A percentile compares a stretch with the other conserved stretches of the same genome.
Conservation (phyloP, 2,329 filamentous ascomycete genomes). For the Aspergillus tanneri region DNA sequence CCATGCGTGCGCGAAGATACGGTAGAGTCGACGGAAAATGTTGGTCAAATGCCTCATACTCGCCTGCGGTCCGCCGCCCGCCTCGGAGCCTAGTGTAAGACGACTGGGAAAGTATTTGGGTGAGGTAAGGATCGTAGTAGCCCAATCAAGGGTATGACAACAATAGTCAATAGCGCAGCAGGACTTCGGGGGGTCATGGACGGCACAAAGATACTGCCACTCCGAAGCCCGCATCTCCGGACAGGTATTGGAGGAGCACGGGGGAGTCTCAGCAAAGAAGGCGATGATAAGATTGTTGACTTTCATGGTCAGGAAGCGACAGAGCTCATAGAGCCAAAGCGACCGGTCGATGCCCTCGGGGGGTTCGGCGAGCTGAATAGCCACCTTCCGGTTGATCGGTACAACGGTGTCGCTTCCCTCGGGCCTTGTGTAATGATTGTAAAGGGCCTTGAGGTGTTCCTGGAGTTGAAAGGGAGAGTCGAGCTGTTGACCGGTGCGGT, state of each 20-base stretch:
- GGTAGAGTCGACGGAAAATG: constrained; percentile 88
- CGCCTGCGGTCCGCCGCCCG: constrained; percentile 43
- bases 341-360: constrained; percentile 80
- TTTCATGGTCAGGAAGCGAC: constrained; percentile 90
- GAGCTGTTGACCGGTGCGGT: constrained; percentile 58
- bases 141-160: constrained; percentile 98
- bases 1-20: constrained; percentile 98
- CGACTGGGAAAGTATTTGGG: constrained; percentile 94
- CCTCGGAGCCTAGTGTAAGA: constrained; percentile 58
- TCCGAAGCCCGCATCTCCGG: constrained; percentile 98
- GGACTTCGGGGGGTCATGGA: constrained; percentile 92
- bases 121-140: constrained; percentile 88
- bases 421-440: constrained; percentile 74
- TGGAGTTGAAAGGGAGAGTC: constrained; percentile 97
- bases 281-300: constrained; percentile 90
- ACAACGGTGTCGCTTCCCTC: constrained; percentile 58
- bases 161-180: constrained; percentile 99
- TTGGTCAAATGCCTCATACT: constrained; percentile 73
- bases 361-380: constrained; percentile 72
- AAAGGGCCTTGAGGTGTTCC: constrained; percentile 90
- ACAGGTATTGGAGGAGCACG: constrained; percentile 85
- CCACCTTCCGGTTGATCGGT: constrained; percentile 73
- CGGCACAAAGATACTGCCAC: constrained; percentile 98
- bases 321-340: constrained; percentile 97
- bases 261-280: constrained; percentile 85